Evolutionary conservation across 1,284 basidiomycete genomes (phyloP), one percentile per base, ranked within the genome.

Genomic region (Tilletia setariae): DNA sequence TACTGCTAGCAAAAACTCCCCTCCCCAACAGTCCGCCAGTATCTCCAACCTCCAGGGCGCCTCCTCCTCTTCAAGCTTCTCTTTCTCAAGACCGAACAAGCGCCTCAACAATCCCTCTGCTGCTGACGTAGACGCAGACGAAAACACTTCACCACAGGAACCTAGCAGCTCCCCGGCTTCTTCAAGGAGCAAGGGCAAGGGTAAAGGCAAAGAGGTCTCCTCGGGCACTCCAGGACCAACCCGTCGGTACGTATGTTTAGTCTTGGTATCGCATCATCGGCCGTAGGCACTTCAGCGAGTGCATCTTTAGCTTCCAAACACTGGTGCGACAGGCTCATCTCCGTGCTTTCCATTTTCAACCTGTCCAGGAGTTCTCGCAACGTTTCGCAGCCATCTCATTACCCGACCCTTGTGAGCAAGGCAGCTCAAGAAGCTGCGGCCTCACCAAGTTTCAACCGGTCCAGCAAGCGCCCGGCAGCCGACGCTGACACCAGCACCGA

Each of bases 381-480:
- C 56, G 32, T 40, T 30, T 61, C 56, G 4, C 56, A 61, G 32
- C 56, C 56, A 32, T 61, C 56, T 15, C 56, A 61, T 21, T 32
- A 25, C 19, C 56, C 56, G 13, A 61, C 56, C 3, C 56, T 61
- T 3, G 56, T 61, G 30, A 61, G 56, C 56, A 61, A 61, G 28
- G 56, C 56, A 11, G 56, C 56, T 30, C 28, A 61, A 40, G 56
- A 32, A 16, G 56, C 56, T 30, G 56, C 32, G 9, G 56, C 56
- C 6, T 35, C 30, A 1, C 32, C 56, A 16, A 61, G 56, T 30
- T 35, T 16, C n/a, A 30, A 19, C 15, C 56, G 56, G 13, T 61
- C 56, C 7, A 21, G 56, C 56, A 61, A 61, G 56, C 56, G 56
- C 28, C 15, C 25, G 15, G 56, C 56, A 19, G 9, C 28, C 28